Base-by-base conservation (phyloP, 2,329 filamentous ascomycete genomes). In the Xylaria polymorpha region DNA sequence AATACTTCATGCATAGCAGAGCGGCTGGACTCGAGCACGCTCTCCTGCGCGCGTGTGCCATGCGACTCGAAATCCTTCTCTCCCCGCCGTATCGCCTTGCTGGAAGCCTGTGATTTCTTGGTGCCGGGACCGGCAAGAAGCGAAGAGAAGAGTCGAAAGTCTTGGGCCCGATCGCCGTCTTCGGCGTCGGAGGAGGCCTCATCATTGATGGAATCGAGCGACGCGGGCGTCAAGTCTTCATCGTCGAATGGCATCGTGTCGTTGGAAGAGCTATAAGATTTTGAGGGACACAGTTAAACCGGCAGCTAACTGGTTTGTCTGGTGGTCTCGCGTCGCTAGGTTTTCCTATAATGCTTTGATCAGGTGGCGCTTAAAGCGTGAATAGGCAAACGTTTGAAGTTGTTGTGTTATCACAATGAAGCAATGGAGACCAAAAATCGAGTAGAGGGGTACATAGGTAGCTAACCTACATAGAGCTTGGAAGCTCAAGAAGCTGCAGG, bases 21-120 rank as follows among this genome's bases (percentile, higher is more conserved):
- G 64, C 95, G 90, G 71, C 94, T 97, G 56, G 92, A 88, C 76
- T 94, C 91, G 61, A 99, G 89, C 9, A 91, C 88, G 66, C 87
- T 86, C 72, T 91, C 89, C 81, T 99, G 96, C 39, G 92, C 89
- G 39, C 88, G 87, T 2, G 96, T 98, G 57, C 93, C 92, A 81
- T 98, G 94, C 35, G 92, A 91, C 82, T 98, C 96, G 79, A 98
- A 99, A 82, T 99, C 96, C 81, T 99, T 99, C 79, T 97, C 94
- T 69, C 96, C 96, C 72, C 94, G 93, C 73, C 95, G 94, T 43
- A 97, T 94, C 12, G 94, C 87, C 74, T 89, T 88, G 60, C 84
- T 80, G 9, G 85, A 86, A 51, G 74, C 74, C 46, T 73, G 68
- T 1, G 57, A 61, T 48, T 71, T 71, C 70, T 66, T 74, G 14